Percentiles rank a stretch among this genome's conserved stretches.
Evolutionary conservation across 2,329 filamentous ascomycete species (phyloP).

Genomic region (Phoma sp.): DNA sequence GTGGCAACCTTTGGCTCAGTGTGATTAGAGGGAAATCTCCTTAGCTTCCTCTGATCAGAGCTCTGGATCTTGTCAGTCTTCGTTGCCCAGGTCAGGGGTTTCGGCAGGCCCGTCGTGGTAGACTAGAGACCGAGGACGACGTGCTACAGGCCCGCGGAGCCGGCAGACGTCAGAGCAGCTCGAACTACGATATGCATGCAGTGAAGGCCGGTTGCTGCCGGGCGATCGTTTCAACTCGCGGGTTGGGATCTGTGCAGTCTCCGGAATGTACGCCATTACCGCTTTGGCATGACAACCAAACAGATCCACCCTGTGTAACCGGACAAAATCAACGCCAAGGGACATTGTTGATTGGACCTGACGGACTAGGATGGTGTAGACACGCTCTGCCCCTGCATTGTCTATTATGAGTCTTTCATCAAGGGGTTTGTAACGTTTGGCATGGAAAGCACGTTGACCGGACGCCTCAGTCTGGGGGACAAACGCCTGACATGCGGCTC

Average conservation of each 20-base stretch:
- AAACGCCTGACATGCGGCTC: slow-evolving; percentile 19
- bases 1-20: slow-evolving; percentile 14
- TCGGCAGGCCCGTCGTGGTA: slow-evolving; percentile 31
- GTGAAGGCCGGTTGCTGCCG: slow-evolving; percentile 42
- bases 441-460: slow-evolving; percentile 24
- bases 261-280: slow-evolving; percentile 38
- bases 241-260: slow-evolving; percentile 14
- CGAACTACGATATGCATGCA: slow-evolving; percentile 34
- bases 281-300: slow-evolving; percentile 33
- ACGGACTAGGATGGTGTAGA: neutral
- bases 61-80: slow-evolving; percentile 12
- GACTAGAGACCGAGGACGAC: slow-evolving; percentile 17
- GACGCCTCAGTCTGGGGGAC: slow-evolving; percentile 12
- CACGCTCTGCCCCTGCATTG: slow-evolving; percentile 6
- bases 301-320: slow-evolving; percentile 34
- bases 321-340: slow-evolving; percentile 6
- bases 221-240: slow-evolving; percentile 33
- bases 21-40: slow-evolving; percentile 18
- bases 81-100: neutral
- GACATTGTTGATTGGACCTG: neutral
- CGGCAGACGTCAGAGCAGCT: slow-evolving; percentile 23
- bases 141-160: slow-evolving; percentile 15
- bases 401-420: slow-evolving; percentile 19
- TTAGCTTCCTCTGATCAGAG: slow-evolving; percentile 20
- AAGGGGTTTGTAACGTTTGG: slow-evolving; percentile 26